These are phyloP conservation scores for Cyclotella kingstonii DNA, from an alignment of 108 stramenopile genomes.

Conservation along the genomic window DNA sequence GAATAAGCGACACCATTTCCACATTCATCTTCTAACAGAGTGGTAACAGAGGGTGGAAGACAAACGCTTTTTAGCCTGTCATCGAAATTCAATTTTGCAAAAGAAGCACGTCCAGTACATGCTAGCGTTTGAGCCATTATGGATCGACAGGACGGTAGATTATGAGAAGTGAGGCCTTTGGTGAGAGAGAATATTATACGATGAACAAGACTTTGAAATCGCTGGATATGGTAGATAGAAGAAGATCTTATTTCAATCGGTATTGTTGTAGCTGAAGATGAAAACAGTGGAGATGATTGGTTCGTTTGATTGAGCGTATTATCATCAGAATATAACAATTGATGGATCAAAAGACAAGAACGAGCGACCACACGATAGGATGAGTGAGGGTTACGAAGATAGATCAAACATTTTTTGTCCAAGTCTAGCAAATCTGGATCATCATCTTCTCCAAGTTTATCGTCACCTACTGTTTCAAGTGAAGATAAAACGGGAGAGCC, in stretches of 20 bases:
- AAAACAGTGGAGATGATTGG: background rate
- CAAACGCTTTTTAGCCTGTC: slow-evolving; percentile 41
- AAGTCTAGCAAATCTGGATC: slow-evolving; percentile 26
- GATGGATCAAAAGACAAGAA: slow-evolving; percentile 29
- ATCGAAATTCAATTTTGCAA: slow-evolving; percentile 50
- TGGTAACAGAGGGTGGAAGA: slow-evolving; percentile 25
- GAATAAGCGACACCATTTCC: slow-evolving; percentile 63
- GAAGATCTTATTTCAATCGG: slow-evolving; percentile 25
- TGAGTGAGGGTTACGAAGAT: slow-evolving; percentile 27
- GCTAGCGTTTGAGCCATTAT: slow-evolving; percentile 56
- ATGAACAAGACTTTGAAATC: slow-evolving; percentile 9
- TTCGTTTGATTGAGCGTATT: background rate
- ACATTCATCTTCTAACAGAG: slow-evolving; percentile 60
- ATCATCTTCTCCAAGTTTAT: background rate
- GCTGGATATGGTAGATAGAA: slow-evolving; percentile 16
- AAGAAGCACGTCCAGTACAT: slow-evolving; percentile 47
- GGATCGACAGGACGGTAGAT: slow-evolving; percentile 33
- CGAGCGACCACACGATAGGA: slow-evolving; percentile 25
- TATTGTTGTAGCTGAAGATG: background rate
- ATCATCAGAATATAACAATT: slow-evolving; percentile 12
- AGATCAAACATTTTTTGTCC: slow-evolving; percentile 16
- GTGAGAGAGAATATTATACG: slow-evolving; percentile 25
- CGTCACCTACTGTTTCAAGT: too few relatives aligned
- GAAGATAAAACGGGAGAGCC: too few relatives aligned
- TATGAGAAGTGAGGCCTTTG: slow-evolving; percentile 19